Evolutionary conservation across 331 rosid genomes (phyloP).

Genomic region (Spiraea crenata): DNA sequence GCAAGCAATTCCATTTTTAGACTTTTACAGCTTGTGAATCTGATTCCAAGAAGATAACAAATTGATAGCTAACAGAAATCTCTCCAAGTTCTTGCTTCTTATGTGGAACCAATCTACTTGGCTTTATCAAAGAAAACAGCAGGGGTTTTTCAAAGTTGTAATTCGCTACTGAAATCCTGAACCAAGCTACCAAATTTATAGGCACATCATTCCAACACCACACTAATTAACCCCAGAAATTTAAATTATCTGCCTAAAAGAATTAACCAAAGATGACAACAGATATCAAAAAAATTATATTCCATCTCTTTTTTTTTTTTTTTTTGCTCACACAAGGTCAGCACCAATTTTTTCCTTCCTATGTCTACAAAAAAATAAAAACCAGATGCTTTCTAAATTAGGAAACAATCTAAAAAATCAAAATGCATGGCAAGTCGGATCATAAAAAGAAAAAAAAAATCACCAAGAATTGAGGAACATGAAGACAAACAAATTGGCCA

Average conservation of each 20-base stretch:
- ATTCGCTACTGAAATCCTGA: background rate
- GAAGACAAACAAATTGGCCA: slow-evolving; percentile 19
- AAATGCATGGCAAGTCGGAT: background rate
- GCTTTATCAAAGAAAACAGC: background rate
- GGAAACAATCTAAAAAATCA: background rate
- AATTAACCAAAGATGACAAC: background rate
- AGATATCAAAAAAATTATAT: background rate
- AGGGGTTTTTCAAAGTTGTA: background rate
- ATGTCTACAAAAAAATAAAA: background rate
- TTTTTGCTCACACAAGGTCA: background rate
- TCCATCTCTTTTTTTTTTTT: too few species aligned
- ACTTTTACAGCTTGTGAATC: background rate
- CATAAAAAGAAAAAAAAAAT: background rate
- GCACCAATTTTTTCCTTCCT: background rate
- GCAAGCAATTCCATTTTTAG: background rate
- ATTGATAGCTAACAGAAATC: background rate
- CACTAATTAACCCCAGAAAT: background rate
- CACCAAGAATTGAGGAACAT: slow-evolving; percentile 12
- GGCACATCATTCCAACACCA: too few species aligned
- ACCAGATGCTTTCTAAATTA: background rate
- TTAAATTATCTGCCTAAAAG: background rate
- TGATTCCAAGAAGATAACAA: background rate
- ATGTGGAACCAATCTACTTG: slow-evolving; percentile 4
- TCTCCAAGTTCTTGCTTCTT: background rate
- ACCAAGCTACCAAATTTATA: too few species aligned